phyloP scores from a whole-genome alignment of 768 basidiomycete genomes.

The Leucocoprinus birnbaumii region DNA sequence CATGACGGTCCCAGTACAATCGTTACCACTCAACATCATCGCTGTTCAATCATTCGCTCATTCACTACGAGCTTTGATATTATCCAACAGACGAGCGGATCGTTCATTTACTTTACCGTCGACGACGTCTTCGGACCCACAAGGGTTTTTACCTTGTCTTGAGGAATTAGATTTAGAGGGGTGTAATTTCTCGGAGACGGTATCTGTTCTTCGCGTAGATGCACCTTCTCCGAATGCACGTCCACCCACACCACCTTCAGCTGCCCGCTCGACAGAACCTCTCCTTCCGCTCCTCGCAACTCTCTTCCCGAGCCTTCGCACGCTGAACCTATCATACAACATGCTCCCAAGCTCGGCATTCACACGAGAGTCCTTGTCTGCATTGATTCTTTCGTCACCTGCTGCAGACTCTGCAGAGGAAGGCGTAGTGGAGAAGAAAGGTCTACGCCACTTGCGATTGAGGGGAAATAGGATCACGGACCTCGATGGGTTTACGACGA shows the following conservation, averaged over 20 bases:
- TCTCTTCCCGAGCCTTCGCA: constrained; percentile 69
- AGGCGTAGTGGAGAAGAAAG: constrained; percentile 31
- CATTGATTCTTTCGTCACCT: constrained; percentile 47
- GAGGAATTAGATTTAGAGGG: constrained; percentile 77
- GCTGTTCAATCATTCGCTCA: constrained; percentile 56
- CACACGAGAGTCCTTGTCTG: constrained; percentile 41
- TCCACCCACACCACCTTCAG: constrained; percentile 28
- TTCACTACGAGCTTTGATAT: constrained; percentile 53
- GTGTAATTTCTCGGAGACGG: constrained; percentile 61
- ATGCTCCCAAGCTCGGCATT: constrained; percentile 53
- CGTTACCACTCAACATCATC: constrained; percentile 65
- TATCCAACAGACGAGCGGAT: constrained; percentile 68
- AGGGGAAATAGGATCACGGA: constrained; percentile 65
- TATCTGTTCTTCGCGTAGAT: constrained; percentile 42
- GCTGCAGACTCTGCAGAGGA: not conserved
- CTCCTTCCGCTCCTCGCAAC: constrained; percentile 56
- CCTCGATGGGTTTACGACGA: constrained; percentile 56
- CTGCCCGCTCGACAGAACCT: constrained; percentile 41
- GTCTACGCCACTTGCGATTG: constrained; percentile 63
- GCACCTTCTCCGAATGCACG: constrained; percentile 22
- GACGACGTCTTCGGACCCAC: constrained; percentile 23
- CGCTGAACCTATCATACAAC: constrained; percentile 79
- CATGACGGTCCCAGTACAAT: constrained; percentile 60
- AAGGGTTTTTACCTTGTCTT: constrained; percentile 53
- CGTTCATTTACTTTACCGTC: constrained; percentile 56